phyloP scores from a whole-genome alignment of 1,139 yeast species.

The Geotrichum bryndzae region DNA sequence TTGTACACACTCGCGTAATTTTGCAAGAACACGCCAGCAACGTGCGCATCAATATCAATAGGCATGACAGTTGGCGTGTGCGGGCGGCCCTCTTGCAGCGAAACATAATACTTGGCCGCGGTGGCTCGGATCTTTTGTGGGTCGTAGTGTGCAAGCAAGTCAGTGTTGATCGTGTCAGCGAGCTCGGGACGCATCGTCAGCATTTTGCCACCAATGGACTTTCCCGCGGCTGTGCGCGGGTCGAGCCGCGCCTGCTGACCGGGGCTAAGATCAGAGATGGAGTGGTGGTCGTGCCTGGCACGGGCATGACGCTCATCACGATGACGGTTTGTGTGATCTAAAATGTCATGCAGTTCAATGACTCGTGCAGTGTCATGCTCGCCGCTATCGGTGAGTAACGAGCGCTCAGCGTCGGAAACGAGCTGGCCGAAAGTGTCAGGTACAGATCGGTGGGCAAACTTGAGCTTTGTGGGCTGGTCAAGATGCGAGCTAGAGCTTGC shows the following conservation, averaged over 20 bases:
- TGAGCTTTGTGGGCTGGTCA: conserved; percentile 13
- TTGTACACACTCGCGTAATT: conserved; percentile 70
- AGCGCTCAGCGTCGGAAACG: conserved; percentile 10
- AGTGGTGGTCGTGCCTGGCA: not conserved
- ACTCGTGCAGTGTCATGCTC: conserved; percentile 1
- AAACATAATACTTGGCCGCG: conserved; percentile 27
- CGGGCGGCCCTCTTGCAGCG: conserved; percentile 25
- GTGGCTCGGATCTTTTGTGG: conserved; percentile 29
- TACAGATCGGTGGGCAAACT: conserved; percentile 13
- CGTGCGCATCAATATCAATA: conserved; percentile 72
- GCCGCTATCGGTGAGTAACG: not conserved
- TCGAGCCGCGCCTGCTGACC: conserved; percentile 9
- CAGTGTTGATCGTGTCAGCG: conserved; percentile 22
- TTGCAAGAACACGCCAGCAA: conserved; percentile 78
- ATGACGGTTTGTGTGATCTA: not conserved
- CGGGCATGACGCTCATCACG: not conserved
- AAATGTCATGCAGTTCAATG: not conserved
- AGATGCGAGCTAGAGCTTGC: not conserved
- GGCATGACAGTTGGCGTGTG: conserved; percentile 37
- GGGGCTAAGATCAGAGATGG: not conserved
- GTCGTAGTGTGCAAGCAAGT: conserved; percentile 18
- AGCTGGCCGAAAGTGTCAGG: conserved; percentile 15
- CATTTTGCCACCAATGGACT: conserved; percentile 11
- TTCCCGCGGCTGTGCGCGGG: conserved; percentile 13
- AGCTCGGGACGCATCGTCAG: conserved; percentile 21